Conservation (phyloP, 768 basidiomycete genomes). For the Pleurotus salmoneostramineus region DNA sequence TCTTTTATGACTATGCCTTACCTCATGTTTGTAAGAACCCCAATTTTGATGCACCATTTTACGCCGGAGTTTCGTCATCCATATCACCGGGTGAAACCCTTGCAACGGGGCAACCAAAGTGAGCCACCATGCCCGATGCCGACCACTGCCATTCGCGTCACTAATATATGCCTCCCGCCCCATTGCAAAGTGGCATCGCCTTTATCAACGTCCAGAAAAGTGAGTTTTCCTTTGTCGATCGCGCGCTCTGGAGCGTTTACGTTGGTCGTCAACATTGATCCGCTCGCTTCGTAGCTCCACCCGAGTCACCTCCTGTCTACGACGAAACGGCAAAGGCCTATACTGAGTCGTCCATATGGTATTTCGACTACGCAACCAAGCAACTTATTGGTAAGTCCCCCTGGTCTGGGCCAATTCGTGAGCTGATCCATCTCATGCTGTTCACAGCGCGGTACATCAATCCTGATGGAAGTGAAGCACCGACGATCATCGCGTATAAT, state of each 20-base stretch:
- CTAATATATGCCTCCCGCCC: not conserved
- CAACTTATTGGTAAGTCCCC: slow-evolving; percentile 33
- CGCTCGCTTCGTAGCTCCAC: slow-evolving; percentile 22
- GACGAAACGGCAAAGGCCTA: slow-evolving; percentile 12
- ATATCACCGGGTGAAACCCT: slow-evolving; percentile 1
- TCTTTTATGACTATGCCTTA: not conserved
- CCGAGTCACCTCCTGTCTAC: slow-evolving; percentile 18
- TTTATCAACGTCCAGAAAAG: slow-evolving; percentile 2
- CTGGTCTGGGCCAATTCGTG: not conserved
- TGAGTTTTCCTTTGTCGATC: not conserved
- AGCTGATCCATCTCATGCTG: not conserved
- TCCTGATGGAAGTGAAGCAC: slow-evolving; percentile 33
- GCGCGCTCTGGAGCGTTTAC: not conserved
- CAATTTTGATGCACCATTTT: slow-evolving; percentile 23
- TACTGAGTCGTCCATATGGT: slow-evolving; percentile 44
- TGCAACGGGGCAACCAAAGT: slow-evolving; percentile 1
- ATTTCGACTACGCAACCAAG: slow-evolving; percentile 28
- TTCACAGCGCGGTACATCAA: slow-evolving; percentile 43
- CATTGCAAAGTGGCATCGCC: not conserved
- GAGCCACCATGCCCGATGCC: not conserved
- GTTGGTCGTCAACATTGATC: too few relatives aligned
- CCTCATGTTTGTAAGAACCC: slow-evolving; percentile 27
- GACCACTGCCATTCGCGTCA: not conserved
- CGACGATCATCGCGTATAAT: slow-evolving; percentile 36
- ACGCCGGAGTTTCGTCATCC: slow-evolving; percentile 3